Evolutionary conservation across 768 basidiomycete species (phyloP).

Genomic region (Candolleomyces aberdarensis): DNA sequence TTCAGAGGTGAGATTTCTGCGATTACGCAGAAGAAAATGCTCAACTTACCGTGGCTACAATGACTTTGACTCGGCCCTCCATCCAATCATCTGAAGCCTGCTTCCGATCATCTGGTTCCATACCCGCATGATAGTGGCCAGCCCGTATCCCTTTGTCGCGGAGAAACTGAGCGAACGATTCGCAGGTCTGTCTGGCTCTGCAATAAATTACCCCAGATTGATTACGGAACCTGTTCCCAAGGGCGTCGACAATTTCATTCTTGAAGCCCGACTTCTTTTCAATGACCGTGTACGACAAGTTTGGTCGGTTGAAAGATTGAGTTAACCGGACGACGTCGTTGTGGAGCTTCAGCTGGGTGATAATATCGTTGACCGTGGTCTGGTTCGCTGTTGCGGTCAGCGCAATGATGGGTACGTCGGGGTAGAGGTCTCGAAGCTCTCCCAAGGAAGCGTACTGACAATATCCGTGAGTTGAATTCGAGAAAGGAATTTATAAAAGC

Average conservation of each 20-base stretch:
- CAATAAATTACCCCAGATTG: constrained; percentile 88
- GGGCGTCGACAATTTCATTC: constrained; percentile 66
- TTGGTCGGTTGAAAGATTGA: constrained; percentile 93
- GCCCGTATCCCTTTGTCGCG: constrained; percentile 59
- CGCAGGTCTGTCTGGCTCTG: constrained; percentile 66
- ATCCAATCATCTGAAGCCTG: constrained; percentile 72
- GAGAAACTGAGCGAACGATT: constrained; percentile 72
- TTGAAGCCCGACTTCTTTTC: constrained; percentile 40
- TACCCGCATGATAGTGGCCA: constrained; percentile 82
- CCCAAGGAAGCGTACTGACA: constrained; percentile 66
- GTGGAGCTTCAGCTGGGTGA: constrained; percentile 58
- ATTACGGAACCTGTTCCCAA: constrained; percentile 52
- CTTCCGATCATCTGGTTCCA: constrained; percentile 61
- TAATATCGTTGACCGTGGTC: constrained; percentile 76
- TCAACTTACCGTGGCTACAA: constrained; percentile 82
- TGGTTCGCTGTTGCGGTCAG: constrained; percentile 92
- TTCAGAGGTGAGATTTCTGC: neutral
- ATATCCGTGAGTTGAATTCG: neutral
- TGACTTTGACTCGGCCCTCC: constrained; percentile 64
- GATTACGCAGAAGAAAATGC: neutral
- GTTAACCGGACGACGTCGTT: constrained; percentile 53
- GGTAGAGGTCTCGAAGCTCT: constrained; percentile 69
- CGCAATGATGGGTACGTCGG: constrained; percentile 88
- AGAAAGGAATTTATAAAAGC: constrained; percentile 18
- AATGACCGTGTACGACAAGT: constrained; percentile 73